Conservation (phyloP, 306 rosid species). For the Glycine soja region DNA sequence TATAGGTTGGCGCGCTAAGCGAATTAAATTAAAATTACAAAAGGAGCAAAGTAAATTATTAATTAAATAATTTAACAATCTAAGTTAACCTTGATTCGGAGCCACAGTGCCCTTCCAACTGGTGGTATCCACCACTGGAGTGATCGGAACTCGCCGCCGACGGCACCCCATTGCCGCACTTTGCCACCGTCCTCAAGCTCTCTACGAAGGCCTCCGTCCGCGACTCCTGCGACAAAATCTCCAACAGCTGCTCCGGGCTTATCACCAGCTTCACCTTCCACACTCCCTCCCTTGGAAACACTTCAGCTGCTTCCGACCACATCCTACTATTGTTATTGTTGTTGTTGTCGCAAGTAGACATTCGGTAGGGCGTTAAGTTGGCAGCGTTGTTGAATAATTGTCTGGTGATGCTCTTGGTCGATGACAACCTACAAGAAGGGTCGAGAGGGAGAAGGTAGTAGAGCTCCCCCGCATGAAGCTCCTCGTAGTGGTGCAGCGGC, state of each 20-base stretch:
- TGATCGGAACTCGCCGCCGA: conserved; percentile 61
- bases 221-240: conserved; percentile 69
- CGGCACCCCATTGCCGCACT: conserved; percentile 62
- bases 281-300: conserved; percentile 63
- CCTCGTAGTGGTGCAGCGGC: conserved; percentile 62
- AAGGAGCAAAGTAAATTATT: not conserved
- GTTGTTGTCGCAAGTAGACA: conserved; percentile 62
- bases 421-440: conserved; percentile 19
- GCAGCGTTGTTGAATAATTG: not conserved
- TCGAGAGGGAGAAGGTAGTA: conserved; percentile 80
- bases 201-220: conserved; percentile 75
- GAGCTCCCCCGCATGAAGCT: conserved; percentile 56
- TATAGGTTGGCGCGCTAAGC: no score
- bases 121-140: conserved; percentile 47
- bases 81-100: not conserved
- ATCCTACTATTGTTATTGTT: not conserved
- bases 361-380: conserved; percentile 66
- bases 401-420: not conserved
- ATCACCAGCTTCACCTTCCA: conserved; percentile 91
- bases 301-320: conserved; percentile 53
- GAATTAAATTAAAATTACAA: not conserved
- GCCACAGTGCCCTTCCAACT: not conserved
- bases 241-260: conserved; percentile 71
- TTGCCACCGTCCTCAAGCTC: conserved; percentile 78
- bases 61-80: not conserved